Percentiles rank a stretch among this genome's conserved stretches.
Evolutionary conservation across 192 early-diverging fungal species (phyloP).

Genomic region (Chytriomyces sp.): DNA sequence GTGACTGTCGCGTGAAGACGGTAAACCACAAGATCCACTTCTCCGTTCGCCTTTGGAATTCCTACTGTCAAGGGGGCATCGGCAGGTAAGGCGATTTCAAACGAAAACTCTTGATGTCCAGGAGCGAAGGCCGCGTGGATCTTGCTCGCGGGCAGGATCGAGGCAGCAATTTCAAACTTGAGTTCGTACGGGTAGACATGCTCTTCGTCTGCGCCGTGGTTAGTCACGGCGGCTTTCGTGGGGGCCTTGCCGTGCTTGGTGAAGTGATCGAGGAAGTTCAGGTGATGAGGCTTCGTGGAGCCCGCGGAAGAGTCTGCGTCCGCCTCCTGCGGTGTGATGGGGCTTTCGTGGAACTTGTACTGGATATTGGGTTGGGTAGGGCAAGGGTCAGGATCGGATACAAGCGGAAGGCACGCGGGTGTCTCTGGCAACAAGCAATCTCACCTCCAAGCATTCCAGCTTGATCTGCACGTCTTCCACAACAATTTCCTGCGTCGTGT

Average conservation of each 20-base stretch:
- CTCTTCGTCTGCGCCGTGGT: neutral
- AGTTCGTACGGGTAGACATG: neutral
- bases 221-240: neutral
- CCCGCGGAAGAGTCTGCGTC: neutral
- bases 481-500: conserved; percentile 4
- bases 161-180: neutral
- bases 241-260: conserved; percentile 6
- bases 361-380: neutral
- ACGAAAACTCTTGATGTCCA: conserved; percentile 11
- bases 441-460: neutral
- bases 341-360: no score
- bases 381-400: neutral
- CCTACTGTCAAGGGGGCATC: conserved; percentile 7
- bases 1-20: conserved; percentile 4
- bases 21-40: conserved; percentile 6
- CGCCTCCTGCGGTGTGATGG: neutral
- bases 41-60: neutral
- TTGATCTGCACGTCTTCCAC: neutral
- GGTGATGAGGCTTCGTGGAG: neutral
- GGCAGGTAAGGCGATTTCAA: neutral
- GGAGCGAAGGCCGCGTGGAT: neutral
- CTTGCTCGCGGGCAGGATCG: neutral
- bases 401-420: neutral
- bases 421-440: neutral
- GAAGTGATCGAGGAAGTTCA: conserved; percentile 2